Evolutionary conservation across 192 early-diverging fungal species (phyloP).

Genomic region (Dissophora globulifera): DNA sequence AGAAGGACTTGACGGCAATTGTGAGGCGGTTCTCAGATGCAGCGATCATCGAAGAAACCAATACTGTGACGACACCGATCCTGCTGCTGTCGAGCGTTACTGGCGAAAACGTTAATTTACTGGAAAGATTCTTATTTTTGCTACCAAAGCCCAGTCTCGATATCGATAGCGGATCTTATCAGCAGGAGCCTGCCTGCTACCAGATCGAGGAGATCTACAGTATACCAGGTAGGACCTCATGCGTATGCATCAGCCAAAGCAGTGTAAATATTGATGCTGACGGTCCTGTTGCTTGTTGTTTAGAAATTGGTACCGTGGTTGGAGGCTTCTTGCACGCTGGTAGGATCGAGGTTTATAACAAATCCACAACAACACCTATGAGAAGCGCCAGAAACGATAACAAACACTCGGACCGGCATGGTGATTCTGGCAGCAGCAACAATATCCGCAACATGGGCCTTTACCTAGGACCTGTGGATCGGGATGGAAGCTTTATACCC

Average conservation of each 20-base stretch:
- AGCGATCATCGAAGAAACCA: slow-evolving; percentile 30
- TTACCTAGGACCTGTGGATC: slow-evolving; percentile 47
- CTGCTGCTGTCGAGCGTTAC: slow-evolving; percentile 88
- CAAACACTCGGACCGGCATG: background rate
- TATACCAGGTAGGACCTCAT: slow-evolving; percentile 62
- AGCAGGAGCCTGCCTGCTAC: slow-evolving; percentile 66
- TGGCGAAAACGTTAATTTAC: slow-evolving; percentile 72
- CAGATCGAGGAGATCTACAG: slow-evolving; percentile 87
- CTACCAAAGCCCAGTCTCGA: slow-evolving; percentile 68
- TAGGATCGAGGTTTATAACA: slow-evolving; percentile 54
- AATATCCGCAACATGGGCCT: slow-evolving; percentile 22
- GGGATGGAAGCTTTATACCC: slow-evolving; percentile 65
- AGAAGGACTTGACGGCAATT: slow-evolving; percentile 49
- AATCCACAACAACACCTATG: background rate
- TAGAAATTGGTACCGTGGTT: slow-evolving; percentile 71
- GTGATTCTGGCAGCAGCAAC: background rate
- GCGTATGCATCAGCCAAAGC: background rate
- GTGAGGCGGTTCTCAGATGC: slow-evolving; percentile 49
- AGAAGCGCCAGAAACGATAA: background rate
- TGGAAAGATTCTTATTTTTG: slow-evolving; percentile 75
- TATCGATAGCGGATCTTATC: slow-evolving; percentile 30
- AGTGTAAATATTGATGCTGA: no score
- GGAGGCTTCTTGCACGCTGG: slow-evolving; percentile 70
- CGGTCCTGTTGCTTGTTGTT: no score
- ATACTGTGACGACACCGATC: slow-evolving; percentile 77